phyloP scores from a whole-genome alignment of 306 rosid species.

The Castanopsis chinensis region DNA sequence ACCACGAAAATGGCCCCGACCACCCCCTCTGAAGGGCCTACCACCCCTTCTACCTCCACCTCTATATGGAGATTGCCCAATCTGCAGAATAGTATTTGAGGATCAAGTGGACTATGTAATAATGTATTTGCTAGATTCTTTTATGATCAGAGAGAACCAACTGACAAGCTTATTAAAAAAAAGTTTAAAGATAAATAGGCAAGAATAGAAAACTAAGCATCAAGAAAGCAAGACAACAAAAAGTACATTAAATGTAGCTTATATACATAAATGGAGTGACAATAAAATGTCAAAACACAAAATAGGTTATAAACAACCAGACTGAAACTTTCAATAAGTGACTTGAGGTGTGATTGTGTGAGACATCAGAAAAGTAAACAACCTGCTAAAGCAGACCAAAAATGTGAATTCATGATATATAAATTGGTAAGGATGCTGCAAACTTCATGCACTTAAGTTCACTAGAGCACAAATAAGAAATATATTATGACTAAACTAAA shows the following conservation, averaged over 20 bases:
- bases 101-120: constrained; percentile 39
- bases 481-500: background rate
- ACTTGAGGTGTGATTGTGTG: background rate
- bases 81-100: constrained; percentile 54
- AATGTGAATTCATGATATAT: background rate
- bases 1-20: constrained; percentile 50
- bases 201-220: background rate
- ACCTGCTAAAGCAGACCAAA: background rate
- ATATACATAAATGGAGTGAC: background rate
- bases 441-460: constrained; percentile 12
- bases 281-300: constrained; percentile 14
- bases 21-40: constrained; percentile 70
- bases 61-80: constrained; percentile 59
- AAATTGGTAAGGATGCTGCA: background rate
- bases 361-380: background rate
- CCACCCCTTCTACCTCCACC: constrained; percentile 72
- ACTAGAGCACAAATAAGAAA: background rate
- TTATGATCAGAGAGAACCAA: constrained; percentile 9
- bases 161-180: background rate
- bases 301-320: constrained; percentile 5
- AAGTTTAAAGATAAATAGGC: background rate
- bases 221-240: background rate
- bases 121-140: constrained; percentile 20
- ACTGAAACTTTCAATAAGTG: background rate
- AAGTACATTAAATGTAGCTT: background rate